Base-by-base conservation (phyloP, 2,329 filamentous ascomycete species). In the Fusarium lateritium region DNA sequence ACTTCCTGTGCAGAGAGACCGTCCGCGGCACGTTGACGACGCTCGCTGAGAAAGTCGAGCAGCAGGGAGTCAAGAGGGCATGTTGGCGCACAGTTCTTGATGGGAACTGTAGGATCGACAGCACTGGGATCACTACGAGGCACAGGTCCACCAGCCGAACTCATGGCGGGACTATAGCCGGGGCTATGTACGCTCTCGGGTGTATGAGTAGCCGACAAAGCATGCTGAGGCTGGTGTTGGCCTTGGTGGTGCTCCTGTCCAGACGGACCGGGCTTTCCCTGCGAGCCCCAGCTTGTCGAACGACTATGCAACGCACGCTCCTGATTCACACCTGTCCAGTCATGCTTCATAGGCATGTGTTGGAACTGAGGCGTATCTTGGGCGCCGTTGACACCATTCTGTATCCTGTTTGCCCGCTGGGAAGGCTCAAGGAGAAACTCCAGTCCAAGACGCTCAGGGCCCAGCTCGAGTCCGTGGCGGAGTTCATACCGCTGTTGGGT, bases 1-100 rank as follows among this genome's bases (percentile, higher is more conserved):
- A 95, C 86, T 44, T 91, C 88, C 40, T 89, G 84, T 10, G 85
- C 80, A 1, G 91, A 82, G 2, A 89, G 84, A 6, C 92, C 92
- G 62, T 92, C 86, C 2, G 86, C 86, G 3, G 89, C 86, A 47
- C 89, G 89, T 72, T 91, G 86, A 38, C 85, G 87, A 34, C 91
- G 88, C 72, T 93, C 89, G 26, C 87, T 84, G 28, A 96, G 85
- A 74, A 96, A 97, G 76, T 94, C 91, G 24, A 95, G 85, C 44
- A 97, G 85, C n/a, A 97, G 86, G 42, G 83, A 84, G 75, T 97
- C 94, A 3, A 97, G 84, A 0, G 92, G 88, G 76, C 92, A 96
- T 0, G 92, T 94, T 2, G 93, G 86, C 3, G 84, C 77, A 21
- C 86, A 83, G 73, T 94, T 93, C 64, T 84, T 85, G 49, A 91